Percentiles rank a stretch among this genome's conserved stretches.
phyloP scores from a whole-genome alignment of 2,329 filamentous ascomycete genomes.

The Botrytis byssoidea region DNA sequence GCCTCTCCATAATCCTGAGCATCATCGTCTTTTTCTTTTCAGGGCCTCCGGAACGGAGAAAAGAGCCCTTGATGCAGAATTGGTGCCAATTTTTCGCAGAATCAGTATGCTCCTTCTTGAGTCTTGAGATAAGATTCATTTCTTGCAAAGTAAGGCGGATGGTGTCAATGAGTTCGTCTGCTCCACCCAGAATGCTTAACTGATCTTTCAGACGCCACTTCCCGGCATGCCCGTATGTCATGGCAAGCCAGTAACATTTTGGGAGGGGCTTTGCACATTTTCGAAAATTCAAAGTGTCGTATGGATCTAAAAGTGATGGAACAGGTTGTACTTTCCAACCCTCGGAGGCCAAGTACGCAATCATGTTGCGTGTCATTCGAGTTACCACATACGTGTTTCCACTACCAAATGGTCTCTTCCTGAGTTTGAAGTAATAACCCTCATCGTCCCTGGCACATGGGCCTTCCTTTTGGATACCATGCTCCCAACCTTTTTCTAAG shows the following conservation, averaged over 20 bases:
- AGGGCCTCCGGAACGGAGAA: background rate
- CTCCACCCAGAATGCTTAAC: slow-evolving; percentile 3
- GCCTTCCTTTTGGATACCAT: background rate
- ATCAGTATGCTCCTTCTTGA: background rate
- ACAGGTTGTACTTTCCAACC: slow-evolving; percentile 2
- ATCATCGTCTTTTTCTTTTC: background rate
- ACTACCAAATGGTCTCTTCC: background rate
- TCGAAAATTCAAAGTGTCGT: slow-evolving; percentile 3
- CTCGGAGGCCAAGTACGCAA: slow-evolving; percentile 15
- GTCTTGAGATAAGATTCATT: slow-evolving; percentile 1
- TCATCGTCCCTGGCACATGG: background rate
- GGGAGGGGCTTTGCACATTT: background rate
- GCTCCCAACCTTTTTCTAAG: background rate
- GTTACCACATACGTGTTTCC: background rate
- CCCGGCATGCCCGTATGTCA: background rate
- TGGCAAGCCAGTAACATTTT: slow-evolving; percentile 17
- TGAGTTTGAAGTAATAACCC: background rate
- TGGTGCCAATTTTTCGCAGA: background rate
- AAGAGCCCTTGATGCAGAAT: background rate
- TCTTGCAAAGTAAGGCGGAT: slow-evolving; percentile 13
- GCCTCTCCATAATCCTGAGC: slow-evolving; percentile 15
- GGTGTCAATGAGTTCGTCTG: slow-evolving; percentile 17
- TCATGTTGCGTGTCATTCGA: slow-evolving; percentile 7
- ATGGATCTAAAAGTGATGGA: background rate
- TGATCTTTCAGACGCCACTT: background rate